phyloP scores from a whole-genome alignment of 805 yeast species.

The Ascoidea rubescens region DNA sequence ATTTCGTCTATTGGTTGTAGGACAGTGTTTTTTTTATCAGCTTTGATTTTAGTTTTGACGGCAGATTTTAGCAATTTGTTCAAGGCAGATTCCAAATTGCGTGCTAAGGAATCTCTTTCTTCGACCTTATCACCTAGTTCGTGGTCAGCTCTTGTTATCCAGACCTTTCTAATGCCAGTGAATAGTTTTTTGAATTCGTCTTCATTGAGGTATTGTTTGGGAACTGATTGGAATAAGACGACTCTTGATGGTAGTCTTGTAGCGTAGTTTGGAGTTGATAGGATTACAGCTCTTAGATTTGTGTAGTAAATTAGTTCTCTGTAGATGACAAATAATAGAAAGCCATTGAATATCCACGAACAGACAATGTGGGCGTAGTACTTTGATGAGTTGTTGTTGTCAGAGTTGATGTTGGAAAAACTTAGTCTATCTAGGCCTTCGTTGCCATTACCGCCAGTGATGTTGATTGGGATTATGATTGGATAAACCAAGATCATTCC shows the following conservation, averaged over 20 bases:
- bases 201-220: constrained; percentile 59
- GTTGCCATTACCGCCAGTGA: constrained; percentile 46
- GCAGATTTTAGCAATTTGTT: constrained; percentile 45
- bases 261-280: constrained; percentile 74
- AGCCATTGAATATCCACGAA: constrained; percentile 68
- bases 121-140: constrained; percentile 40
- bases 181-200: constrained; percentile 61
- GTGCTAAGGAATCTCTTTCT: constrained; percentile 45
- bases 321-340: constrained; percentile 57
- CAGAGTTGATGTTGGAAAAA: constrained; percentile 55
- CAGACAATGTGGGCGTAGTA: constrained; percentile 80
- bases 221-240: constrained; percentile 73
- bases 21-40: constrained; percentile 47
- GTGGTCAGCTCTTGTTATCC: constrained; percentile 52
- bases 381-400: constrained; percentile 21
- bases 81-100: constrained; percentile 54
- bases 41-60: constrained; percentile 45
- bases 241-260: constrained; percentile 63
- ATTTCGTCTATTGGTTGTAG: constrained; percentile 34
- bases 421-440: constrained; percentile 65
- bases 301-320: constrained; percentile 72
- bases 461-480: constrained; percentile 74
- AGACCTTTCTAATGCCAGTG: constrained; percentile 70
- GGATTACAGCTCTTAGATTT: constrained; percentile 61
- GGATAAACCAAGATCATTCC: constrained; percentile 45